Base-by-base conservation (phyloP, 2,329 filamentous ascomycete species). In the Neopestalotiopsis rosae region DNA sequence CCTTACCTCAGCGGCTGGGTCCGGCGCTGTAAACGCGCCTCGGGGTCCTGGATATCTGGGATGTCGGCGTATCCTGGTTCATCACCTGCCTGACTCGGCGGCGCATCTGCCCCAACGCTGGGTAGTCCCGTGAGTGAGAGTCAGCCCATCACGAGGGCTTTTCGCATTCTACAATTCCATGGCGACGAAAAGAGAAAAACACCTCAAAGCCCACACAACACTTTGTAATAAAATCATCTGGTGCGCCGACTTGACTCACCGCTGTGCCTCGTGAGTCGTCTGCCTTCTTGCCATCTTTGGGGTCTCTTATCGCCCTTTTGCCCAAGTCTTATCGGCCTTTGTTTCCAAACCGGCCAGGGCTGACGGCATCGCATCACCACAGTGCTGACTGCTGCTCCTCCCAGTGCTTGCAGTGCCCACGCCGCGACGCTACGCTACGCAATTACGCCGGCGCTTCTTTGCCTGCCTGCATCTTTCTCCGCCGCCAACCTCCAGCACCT, bases 71-170 rank as follows among this genome's bases (percentile, higher is more conserved):
- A 34, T 34, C 42, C 24, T 24, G 32, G 40, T 10, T 17, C 40
- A 66, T 67, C 66, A 67, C 66, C 66, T 67, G 66, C 66, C 66
- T 67, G 58, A 63, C 66, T 67, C 66, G 66, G 66, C 66, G 32
- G 52, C 45, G 45, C 49, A 20, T 56, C 28, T 28, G 13, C 49
- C 63, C 34, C 63, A 66, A 45, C 63, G 57, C 63, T 38, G 28
- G 40, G 32, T 32, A 49, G 49, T 66, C 63, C 49, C 63, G 63
- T 66, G 63, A 38, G 38, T 57, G 63, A 61, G 65, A 67, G 65
- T 67, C 65, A 67, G 52, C 45, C 34, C 52, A 67, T 67, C 65
- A 67, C 65, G 65, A 67, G 65, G 65, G 30, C 52, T 45, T 67
- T 67, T 52, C 45, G 20, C 56, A 38, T 10, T 24, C 45, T 32